Evolutionary conservation across 495 filamentous ascomycete species (phyloP).

Genomic region (Oleoguttula mirabilis): DNA sequence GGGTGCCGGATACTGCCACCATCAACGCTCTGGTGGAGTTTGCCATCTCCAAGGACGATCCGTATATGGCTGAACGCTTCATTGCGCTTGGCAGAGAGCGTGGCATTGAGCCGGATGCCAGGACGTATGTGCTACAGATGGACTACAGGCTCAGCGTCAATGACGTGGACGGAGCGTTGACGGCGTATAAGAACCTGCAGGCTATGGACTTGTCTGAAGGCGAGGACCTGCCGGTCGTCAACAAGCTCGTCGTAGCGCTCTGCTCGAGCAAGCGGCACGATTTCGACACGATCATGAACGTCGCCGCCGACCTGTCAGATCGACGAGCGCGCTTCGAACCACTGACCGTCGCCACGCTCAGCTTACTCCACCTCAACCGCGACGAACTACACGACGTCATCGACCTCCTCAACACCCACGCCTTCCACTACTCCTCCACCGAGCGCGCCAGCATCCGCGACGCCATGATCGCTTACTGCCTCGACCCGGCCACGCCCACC

Average conservation of each 20-base stretch:
- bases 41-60: constrained; percentile 56
- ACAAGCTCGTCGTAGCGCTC: constrained; percentile 64
- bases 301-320: constrained; percentile 64
- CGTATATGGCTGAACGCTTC: constrained; percentile 62
- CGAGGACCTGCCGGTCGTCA: constrained; percentile 52
- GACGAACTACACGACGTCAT: constrained; percentile 63
- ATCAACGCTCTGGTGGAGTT: constrained; percentile 66
- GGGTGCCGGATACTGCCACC: constrained; percentile 49
- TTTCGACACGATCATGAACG: constrained; percentile 54
- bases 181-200: constrained; percentile 49
- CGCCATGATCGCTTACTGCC: constrained; percentile 51
- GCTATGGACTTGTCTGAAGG: constrained; percentile 39
- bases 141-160: constrained; percentile 57
- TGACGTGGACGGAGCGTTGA: constrained; percentile 54
- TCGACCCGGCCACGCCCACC: constrained; percentile 47
- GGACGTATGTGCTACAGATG: constrained; percentile 62
- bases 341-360: constrained; percentile 59
- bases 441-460: constrained; percentile 53
- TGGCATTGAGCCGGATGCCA: constrained; percentile 48
- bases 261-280: constrained; percentile 44
- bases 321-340: constrained; percentile 54
- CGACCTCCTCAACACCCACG: constrained; percentile 60
- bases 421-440: constrained; percentile 47
- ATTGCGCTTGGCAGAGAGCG: constrained; percentile 49
- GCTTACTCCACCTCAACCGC: constrained; percentile 54